Conservation (phyloP, 495 filamentous ascomycete genomes). For the Aspergillus haitiensis region DNA sequence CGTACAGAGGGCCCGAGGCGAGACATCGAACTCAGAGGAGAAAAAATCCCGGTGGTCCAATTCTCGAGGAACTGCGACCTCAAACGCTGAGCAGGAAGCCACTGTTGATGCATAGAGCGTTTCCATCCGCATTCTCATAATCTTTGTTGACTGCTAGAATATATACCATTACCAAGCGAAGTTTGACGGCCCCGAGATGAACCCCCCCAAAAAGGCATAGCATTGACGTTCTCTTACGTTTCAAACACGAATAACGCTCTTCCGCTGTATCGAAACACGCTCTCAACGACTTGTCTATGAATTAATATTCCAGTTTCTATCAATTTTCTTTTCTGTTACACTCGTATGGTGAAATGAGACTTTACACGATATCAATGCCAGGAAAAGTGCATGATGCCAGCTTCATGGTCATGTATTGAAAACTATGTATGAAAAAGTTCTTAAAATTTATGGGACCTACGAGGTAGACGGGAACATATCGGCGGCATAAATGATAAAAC, state of each 20-base stretch:
- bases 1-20: constrained; percentile 42
- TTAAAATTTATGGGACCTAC: too few species aligned
- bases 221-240: not conserved
- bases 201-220: not conserved
- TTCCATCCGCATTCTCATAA: not conserved
- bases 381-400: too few species aligned
- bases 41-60: constrained; percentile 23
- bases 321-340: too few species aligned
- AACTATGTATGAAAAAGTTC: too few species aligned
- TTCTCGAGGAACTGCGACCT: constrained; percentile 14
- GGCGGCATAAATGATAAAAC: too few species aligned
- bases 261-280: not conserved
- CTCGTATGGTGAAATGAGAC: too few species aligned
- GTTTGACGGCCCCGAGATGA: not conserved
- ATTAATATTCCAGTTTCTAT: not conserved
- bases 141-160: not conserved
- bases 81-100: constrained; percentile 18
- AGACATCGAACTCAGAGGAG: constrained; percentile 33
- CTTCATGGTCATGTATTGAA: too few species aligned
- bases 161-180: not conserved
- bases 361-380: too few species aligned
- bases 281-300: constrained; percentile 1
- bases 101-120: constrained; percentile 4
- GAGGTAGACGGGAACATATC: too few species aligned
- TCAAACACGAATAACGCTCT: not conserved